Conservation (phyloP, 352 stramenopile genomes). For the Globisporangium paroecandrum region DNA sequence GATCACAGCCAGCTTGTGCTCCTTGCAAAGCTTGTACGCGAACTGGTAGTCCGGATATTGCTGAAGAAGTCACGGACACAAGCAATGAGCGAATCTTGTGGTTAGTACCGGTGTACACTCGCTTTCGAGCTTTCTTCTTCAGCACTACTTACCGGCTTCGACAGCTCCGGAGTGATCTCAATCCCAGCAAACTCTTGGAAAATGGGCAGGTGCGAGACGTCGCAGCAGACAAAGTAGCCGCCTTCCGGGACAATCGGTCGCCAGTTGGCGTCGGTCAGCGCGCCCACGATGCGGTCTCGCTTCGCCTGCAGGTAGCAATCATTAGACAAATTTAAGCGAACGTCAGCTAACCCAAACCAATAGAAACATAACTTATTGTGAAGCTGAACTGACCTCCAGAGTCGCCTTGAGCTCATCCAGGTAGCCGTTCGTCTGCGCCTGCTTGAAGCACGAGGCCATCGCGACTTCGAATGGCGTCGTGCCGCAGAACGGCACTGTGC, state of each 20-base stretch:
- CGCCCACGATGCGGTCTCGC: conserved; percentile 79
- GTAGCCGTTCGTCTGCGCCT: conserved; percentile 88
- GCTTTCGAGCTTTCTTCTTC: too few relatives aligned
- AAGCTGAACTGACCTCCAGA: conserved; percentile 31
- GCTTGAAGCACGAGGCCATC: conserved; percentile 83
- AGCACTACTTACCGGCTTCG: conserved; percentile 42
- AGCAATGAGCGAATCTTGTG: neutral
- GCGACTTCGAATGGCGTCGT: conserved; percentile 94
- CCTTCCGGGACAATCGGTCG: conserved; percentile 90
- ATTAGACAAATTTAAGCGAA: neutral
- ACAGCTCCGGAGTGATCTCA: conserved; percentile 42
- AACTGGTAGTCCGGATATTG: conserved; percentile 86
- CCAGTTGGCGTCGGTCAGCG: conserved; percentile 80
- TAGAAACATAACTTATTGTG: conserved; percentile 10
- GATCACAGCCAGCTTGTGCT: conserved; percentile 91
- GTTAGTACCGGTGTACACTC: neutral
- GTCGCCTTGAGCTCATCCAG: conserved; percentile 66
- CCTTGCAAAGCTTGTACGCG: conserved; percentile 88
- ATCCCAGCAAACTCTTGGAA: conserved; percentile 72
- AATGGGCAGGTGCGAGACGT: conserved; percentile 63
- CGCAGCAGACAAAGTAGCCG: conserved; percentile 95
- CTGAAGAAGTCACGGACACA: conserved; percentile 24
- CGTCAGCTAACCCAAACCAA: neutral
- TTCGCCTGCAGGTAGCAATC: conserved; percentile 49
- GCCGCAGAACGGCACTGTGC: conserved; percentile 91